Evolutionary conservation across 192 early-diverging fungal genomes (phyloP).

Genomic region (Podila horticola): DNA sequence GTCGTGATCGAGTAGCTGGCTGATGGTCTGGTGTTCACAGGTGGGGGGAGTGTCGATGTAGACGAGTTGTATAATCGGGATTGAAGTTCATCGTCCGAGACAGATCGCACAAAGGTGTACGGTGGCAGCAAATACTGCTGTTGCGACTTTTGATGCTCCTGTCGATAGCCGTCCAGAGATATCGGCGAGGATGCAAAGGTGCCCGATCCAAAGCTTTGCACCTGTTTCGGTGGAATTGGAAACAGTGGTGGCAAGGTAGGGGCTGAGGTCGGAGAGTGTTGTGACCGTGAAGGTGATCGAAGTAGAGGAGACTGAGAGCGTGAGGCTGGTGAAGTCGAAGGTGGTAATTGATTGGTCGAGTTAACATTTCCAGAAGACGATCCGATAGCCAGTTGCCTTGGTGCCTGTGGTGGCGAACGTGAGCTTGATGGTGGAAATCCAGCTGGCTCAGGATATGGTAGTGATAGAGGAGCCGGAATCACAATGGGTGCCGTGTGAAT

Average conservation of each 20-base stretch:
- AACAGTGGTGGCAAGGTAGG: not conserved
- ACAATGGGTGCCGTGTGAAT: not conserved
- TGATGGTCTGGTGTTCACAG: not conserved
- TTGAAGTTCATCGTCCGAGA: not conserved
- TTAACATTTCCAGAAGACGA: not conserved
- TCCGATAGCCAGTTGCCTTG: not conserved
- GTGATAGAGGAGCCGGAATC: not conserved
- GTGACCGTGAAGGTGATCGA: not conserved
- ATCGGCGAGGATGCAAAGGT: no score
- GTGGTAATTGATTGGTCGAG: not conserved
- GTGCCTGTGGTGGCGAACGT: constrained; percentile 1
- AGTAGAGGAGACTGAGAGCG: not conserved
- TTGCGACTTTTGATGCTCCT: no score
- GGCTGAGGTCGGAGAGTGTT: not conserved
- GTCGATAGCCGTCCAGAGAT: no score
- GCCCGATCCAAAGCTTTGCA: no score
- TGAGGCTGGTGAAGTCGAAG: not conserved
- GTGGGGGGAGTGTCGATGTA: not conserved
- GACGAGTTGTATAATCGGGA: not conserved
- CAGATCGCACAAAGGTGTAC: not conserved
- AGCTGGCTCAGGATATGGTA: not conserved
- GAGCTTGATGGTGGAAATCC: not conserved
- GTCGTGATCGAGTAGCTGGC: not conserved
- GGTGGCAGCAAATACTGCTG: not conserved
- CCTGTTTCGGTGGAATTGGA: no score